Evolutionary conservation across 2,329 filamentous ascomycete genomes (phyloP), one percentile per base, ranked within the genome.

Genomic region (Pseudocercospora cruenta): DNA sequence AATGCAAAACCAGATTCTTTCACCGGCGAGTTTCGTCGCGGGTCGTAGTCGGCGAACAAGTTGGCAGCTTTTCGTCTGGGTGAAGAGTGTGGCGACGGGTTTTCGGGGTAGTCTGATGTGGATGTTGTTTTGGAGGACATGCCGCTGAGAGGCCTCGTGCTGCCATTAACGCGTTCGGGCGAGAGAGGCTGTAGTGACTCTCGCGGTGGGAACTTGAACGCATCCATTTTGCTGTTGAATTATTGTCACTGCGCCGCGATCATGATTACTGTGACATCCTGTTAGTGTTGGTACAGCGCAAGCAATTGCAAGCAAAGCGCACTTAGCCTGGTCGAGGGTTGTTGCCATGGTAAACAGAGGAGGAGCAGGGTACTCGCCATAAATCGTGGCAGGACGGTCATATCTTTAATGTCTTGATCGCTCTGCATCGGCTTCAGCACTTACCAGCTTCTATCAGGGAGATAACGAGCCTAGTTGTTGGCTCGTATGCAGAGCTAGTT

Each of bases 111-210:
- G 19, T 64, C 65, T 49, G 58, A 51, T 22, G 62, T 51, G 9
- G 39, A 58, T 43, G 51, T 39, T 26, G 57, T 49, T 28, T 58
- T 63, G 24, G 58, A 60, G 10, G 65, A 67, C 75, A 70, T 78
- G 76, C 67, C 80, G 72, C 70, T 72, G 54, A 76, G 78, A 22
- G 74, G 76, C 31, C 77, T 71, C 61, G 76, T 78, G 54, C 74
- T 77, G 69, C 77, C 75, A 63, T 90, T 90, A 65, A 86, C 83
- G 73, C 88, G 88, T 72, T 90, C 88, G 9, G 88, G 87, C 21
- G 89, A 89, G 60, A 86, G 81, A 39, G 84, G 81, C 69, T 87
- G 86, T 58, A 91, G 82, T 43, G 65, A 60, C 69, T 83, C 83
- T 67, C 82, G 83, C 45, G 86, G 82, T 67, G 86, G 86, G 72